phyloP scores from a whole-genome alignment of 352 stramenopile species.

The Phytophthora agathidicida region DNA sequence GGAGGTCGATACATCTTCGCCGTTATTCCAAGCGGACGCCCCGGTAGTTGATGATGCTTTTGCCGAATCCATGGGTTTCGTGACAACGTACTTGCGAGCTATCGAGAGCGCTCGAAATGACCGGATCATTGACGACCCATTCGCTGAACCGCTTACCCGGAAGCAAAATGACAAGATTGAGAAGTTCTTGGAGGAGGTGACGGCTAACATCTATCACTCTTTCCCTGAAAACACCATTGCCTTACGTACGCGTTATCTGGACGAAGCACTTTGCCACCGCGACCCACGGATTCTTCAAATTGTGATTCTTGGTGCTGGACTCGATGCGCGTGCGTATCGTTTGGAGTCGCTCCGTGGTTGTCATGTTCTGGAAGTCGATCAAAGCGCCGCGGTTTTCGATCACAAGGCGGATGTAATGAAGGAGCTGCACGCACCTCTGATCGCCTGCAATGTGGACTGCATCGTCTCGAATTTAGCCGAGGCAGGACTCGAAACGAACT shows the following conservation, averaged over 20 bases:
- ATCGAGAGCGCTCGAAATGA: slow-evolving; percentile 38
- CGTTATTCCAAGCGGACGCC: slow-evolving; percentile 16
- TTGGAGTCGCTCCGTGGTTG: slow-evolving; percentile 50
- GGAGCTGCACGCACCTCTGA: slow-evolving; percentile 40
- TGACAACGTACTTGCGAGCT: slow-evolving; percentile 39
- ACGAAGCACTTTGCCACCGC: slow-evolving; percentile 55
- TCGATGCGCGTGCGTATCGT: slow-evolving; percentile 62
- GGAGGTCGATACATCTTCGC: slow-evolving; percentile 14
- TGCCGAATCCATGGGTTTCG: slow-evolving; percentile 41
- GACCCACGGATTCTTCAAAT: slow-evolving; percentile 52
- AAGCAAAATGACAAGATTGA: slow-evolving; percentile 34
- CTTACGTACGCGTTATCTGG: slow-evolving; percentile 57
- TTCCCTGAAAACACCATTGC: slow-evolving; percentile 37
- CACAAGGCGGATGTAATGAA: slow-evolving; percentile 56
- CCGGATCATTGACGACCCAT: slow-evolving; percentile 44
- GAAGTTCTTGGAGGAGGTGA: slow-evolving; percentile 21
- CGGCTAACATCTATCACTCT: neutral
- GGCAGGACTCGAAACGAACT: slow-evolving; percentile 36
- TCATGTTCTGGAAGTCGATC: slow-evolving; percentile 61
- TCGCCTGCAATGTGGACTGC: slow-evolving; percentile 48
- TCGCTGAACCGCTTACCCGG: slow-evolving; percentile 33
- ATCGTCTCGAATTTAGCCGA: slow-evolving; percentile 55
- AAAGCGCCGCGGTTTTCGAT: slow-evolving; percentile 46
- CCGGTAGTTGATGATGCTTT: slow-evolving; percentile 23
- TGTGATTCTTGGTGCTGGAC: slow-evolving; percentile 58